Percentiles rank a stretch among this genome's conserved stretches.
These are phyloP conservation scores for Malus sieversii DNA, from an alignment of 306 rosid species.

Conservation along the genomic window DNA sequence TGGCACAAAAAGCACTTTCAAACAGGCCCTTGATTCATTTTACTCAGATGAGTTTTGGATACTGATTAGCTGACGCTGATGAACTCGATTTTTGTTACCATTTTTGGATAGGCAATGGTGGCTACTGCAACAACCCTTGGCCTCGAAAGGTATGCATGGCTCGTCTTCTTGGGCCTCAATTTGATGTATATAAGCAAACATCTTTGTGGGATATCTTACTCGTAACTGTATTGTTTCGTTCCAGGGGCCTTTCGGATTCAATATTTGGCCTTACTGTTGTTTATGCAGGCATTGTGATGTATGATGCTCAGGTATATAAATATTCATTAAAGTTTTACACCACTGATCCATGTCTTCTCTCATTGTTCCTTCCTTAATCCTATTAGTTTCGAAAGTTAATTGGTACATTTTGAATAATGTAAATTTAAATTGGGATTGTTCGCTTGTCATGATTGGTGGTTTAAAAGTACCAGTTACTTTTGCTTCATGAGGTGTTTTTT, in stretches of 20 bases:
- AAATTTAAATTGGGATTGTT: neutral
- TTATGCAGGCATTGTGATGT: conserved; percentile 90
- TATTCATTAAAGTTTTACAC: neutral
- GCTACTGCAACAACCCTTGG: conserved; percentile 80
- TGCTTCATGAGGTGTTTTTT: neutral
- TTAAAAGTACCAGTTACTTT: neutral
- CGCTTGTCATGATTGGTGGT: neutral
- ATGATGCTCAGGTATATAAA: conserved; percentile 88
- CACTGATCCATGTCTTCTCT: neutral
- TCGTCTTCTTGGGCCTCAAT: conserved; percentile 1
- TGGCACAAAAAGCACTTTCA: neutral
- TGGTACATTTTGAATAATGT: neutral
- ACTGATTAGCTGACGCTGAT: conserved; percentile 16
- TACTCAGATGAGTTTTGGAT: neutral
- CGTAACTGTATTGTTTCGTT: conserved; percentile 1
- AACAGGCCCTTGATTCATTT: neutral
- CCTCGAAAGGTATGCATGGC: conserved; percentile 54
- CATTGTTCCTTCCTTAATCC: neutral
- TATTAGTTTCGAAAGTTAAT: neutral
- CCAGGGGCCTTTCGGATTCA: conserved; percentile 87
- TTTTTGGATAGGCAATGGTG: conserved; percentile 65
- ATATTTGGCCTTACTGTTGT: conserved; percentile 70
- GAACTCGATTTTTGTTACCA: conserved; percentile 13
- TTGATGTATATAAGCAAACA: neutral
- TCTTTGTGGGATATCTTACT: neutral